phyloP scores from a whole-genome alignment of 2,329 filamentous ascomycete species.

The Anthostomella pinea region DNA sequence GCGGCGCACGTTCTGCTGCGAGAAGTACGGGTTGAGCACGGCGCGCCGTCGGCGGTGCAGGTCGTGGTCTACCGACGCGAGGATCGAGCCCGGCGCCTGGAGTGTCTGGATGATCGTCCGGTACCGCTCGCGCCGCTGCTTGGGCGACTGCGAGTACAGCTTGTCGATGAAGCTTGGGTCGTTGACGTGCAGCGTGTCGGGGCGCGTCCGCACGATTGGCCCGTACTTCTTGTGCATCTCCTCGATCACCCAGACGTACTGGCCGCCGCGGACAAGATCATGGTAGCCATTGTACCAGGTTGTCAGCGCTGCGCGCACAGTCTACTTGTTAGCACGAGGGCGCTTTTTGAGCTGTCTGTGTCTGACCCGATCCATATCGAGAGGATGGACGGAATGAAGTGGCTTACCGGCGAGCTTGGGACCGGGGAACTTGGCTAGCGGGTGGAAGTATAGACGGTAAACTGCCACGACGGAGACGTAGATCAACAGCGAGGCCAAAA shows the following conservation, averaged over 20 bases:
- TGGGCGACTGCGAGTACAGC: constrained; percentile 22
- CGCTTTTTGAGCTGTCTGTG: no score
- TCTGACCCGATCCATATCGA: no score
- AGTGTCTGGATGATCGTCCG: constrained; percentile 14
- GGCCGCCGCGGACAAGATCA: constrained; percentile 22
- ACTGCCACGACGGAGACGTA: constrained; percentile 12
- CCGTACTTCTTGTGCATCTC: constrained; percentile 28
- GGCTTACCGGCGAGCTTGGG: constrained; percentile 24
- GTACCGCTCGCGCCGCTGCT: constrained; percentile 18
- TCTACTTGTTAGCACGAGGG: no score
- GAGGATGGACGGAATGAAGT: not conserved
- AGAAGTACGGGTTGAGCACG: constrained; percentile 26
- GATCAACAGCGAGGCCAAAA: not conserved
- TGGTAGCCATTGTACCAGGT: constrained; percentile 23
- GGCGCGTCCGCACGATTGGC: constrained; percentile 26
- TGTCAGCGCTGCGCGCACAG: constrained; percentile 19
- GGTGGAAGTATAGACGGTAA: constrained; percentile 27
- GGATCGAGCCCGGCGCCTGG: constrained; percentile 17
- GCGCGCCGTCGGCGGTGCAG: constrained; percentile 23
- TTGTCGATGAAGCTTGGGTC: constrained; percentile 28
- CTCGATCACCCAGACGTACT: constrained; percentile 24
- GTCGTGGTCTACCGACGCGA: constrained; percentile 19
- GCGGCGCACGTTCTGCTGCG: constrained; percentile 20
- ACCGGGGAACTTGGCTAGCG: constrained; percentile 24
- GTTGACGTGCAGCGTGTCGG: constrained; percentile 32